Percentiles rank a stretch among this genome's conserved stretches.
These are phyloP conservation scores for Actinomortierella ambigua DNA, from an alignment of 371 early-diverging fungal genomes.

Conservation along the genomic window DNA sequence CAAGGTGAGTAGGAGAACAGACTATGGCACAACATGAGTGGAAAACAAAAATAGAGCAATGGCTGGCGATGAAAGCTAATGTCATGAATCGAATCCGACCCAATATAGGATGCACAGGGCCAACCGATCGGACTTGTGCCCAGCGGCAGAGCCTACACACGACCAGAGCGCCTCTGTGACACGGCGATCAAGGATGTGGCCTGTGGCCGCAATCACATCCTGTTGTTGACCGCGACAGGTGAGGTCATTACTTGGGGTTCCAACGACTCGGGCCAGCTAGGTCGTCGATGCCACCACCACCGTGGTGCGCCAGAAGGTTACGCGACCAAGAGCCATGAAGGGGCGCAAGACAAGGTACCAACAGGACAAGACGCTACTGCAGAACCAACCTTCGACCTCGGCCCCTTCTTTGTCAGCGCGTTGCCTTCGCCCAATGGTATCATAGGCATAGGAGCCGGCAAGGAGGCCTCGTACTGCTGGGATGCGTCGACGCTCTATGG, in stretches of 20 bases:
- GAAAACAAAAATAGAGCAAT: too few relatives aligned
- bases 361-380: background rate
- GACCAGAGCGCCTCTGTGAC: slow-evolving; percentile 9
- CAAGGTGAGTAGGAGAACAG: slow-evolving; percentile 7
- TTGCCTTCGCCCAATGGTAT: slow-evolving; percentile 10
- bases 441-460: slow-evolving; percentile 30
- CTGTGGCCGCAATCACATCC: slow-evolving; percentile 33
- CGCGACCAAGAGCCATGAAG: too few relatives aligned
- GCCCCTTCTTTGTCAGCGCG: slow-evolving; percentile 19
- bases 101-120: slow-evolving; percentile 12
- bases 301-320: background rate
- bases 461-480: slow-evolving; percentile 28
- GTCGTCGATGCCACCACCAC: background rate
- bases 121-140: slow-evolving; percentile 4
- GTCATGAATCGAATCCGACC: background rate
- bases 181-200: slow-evolving; percentile 20
- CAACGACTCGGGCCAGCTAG: slow-evolving; percentile 33
- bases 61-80: too few relatives aligned
- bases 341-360: too few relatives aligned
- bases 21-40: too few relatives aligned
- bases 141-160: slow-evolving; percentile 2
- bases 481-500: slow-evolving; percentile 27
- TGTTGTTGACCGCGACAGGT: slow-evolving; percentile 15
- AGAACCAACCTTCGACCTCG: slow-evolving; percentile 5
- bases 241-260: slow-evolving; percentile 39